Percentiles rank a stretch among this genome's conserved stretches.
Evolutionary conservation across 805 yeast species (phyloP).

Genomic region (Tetrapisispora fleetii): DNA sequence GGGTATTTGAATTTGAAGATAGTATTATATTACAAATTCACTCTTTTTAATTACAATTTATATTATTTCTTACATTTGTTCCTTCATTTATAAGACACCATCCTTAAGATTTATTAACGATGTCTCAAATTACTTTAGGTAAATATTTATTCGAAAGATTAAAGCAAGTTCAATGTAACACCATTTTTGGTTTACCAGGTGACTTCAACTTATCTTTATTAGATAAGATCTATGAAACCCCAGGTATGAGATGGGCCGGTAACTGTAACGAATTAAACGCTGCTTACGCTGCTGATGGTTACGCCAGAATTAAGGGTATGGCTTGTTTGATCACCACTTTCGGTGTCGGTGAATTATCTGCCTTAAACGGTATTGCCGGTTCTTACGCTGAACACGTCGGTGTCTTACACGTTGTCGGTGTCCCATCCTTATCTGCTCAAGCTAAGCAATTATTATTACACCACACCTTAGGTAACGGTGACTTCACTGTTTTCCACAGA

Average conservation of each 20-base stretch:
- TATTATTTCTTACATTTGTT: background rate
- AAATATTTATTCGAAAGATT: slow-evolving; percentile 70
- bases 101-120: slow-evolving; percentile 8
- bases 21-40: background rate
- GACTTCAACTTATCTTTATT: slow-evolving; percentile 67
- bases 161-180: slow-evolving; percentile 57
- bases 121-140: slow-evolving; percentile 55
- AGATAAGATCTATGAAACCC: slow-evolving; percentile 65
- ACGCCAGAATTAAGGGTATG: slow-evolving; percentile 70
- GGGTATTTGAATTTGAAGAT: background rate
- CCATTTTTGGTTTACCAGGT: slow-evolving; percentile 75
- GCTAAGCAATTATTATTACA: slow-evolving; percentile 64
- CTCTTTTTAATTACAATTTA: background rate
- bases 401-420: slow-evolving; percentile 75
- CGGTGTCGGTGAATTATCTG: slow-evolving; percentile 84
- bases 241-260: slow-evolving; percentile 80
- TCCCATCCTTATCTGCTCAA: slow-evolving; percentile 68
- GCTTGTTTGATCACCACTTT: slow-evolving; percentile 72
- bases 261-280: slow-evolving; percentile 87
- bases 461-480: slow-evolving; percentile 79
- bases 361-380: slow-evolving; percentile 81
- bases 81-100: background rate
- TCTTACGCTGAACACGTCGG: slow-evolving; percentile 87
- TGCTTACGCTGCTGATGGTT: slow-evolving; percentile 77
- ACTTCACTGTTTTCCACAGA: slow-evolving; percentile 65